Evolutionary conservation across 805 yeast species (phyloP).

Genomic region (Wickerhamiella spandovensis): DNA sequence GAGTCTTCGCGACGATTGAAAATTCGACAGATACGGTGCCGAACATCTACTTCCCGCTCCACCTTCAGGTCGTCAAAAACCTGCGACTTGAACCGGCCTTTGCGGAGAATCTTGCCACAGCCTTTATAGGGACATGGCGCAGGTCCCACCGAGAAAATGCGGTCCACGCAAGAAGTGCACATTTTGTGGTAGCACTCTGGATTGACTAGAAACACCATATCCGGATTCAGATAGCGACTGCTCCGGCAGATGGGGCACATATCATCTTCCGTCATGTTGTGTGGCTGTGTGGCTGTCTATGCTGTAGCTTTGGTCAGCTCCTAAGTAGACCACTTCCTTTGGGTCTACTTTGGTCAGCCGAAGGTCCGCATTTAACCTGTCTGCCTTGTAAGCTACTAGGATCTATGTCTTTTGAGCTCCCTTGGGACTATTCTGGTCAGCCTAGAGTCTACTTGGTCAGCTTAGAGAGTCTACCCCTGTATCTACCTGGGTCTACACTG

Average conservation of each 20-base stretch:
- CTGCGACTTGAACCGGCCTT: constrained; percentile 83
- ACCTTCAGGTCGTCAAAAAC: constrained; percentile 81
- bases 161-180: constrained; percentile 90
- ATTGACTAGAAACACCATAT: constrained; percentile 80
- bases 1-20: constrained; percentile 73
- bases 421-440: too few relatives aligned
- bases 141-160: constrained; percentile 89
- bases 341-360: too few relatives aligned
- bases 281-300: too few relatives aligned
- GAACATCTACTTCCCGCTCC: constrained; percentile 83
- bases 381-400: too few relatives aligned
- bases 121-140: constrained; percentile 92
- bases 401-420: too few relatives aligned
- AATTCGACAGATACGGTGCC: constrained; percentile 61
- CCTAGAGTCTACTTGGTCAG: too few relatives aligned
- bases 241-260: constrained; percentile 98
- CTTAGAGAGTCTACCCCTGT: too few relatives aligned
- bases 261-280: constrained; percentile 29
- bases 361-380: too few relatives aligned
- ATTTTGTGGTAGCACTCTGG: constrained; percentile 98
- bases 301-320: too few relatives aligned
- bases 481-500: too few relatives aligned
- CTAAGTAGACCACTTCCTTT: too few relatives aligned
- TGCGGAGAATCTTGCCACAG: constrained; percentile 76
- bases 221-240: constrained; percentile 84